Evolutionary conservation across 2,329 filamentous ascomycete genomes (phyloP).

Genomic region (Cercospora zeina): DNA sequence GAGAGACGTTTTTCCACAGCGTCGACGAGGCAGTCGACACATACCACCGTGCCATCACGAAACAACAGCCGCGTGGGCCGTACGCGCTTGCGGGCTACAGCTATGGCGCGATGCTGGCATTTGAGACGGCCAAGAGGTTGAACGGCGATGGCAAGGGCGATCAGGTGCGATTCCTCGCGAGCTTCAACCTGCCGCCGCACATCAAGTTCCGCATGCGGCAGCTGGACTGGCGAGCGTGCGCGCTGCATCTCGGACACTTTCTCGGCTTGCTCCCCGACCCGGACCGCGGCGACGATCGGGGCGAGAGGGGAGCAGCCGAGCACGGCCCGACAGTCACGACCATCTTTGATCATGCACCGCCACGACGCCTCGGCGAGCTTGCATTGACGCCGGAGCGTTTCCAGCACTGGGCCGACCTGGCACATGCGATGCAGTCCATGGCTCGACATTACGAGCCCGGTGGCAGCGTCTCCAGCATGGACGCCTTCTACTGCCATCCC

Average conservation of each 20-base stretch:
- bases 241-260: constrained; percentile 48
- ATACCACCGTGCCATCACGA: constrained; percentile 46
- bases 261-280: constrained; percentile 42
- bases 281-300: not conserved
- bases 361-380: not conserved
- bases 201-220: constrained; percentile 49
- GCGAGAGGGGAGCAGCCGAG: not conserved
- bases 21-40: constrained; percentile 45
- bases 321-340: not conserved
- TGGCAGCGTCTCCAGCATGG: constrained; percentile 43
- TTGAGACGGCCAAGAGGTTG: constrained; percentile 52
- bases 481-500: constrained; percentile 46
- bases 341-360: constrained; percentile 9
- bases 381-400: not conserved
- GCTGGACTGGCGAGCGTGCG: constrained; percentile 44
- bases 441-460: constrained; percentile 45
- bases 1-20: constrained; percentile 43
- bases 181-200: constrained; percentile 53
- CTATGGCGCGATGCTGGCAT: constrained; percentile 54
- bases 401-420: constrained; percentile 12
- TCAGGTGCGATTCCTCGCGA: constrained; percentile 47
- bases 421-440: constrained; percentile 18
- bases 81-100: constrained; percentile 57
- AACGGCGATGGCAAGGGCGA: constrained; percentile 32
- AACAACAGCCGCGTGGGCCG: constrained; percentile 50